Percentiles rank a stretch among this genome's conserved stretches.
phyloP scores from a whole-genome alignment of 352 stramenopile species.

The Phytophthora colocasiae region DNA sequence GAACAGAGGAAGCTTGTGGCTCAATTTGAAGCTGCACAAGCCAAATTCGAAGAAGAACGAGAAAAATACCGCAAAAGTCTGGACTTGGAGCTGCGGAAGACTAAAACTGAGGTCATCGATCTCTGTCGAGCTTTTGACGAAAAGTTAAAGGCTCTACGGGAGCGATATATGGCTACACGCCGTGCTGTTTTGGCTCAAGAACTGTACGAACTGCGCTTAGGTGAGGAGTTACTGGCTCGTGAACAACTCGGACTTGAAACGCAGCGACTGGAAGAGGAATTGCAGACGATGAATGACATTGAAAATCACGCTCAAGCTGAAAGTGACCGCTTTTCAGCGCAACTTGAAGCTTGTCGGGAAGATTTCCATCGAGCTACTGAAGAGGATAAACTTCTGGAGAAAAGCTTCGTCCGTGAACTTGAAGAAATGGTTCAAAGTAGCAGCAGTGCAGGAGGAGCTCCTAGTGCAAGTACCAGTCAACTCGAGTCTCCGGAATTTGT shows the following conservation, averaged over 20 bases:
- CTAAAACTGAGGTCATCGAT: conserved; percentile 82
- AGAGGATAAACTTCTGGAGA: conserved; percentile 74
- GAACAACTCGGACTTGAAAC: conserved; percentile 55
- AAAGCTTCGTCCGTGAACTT: conserved; percentile 67
- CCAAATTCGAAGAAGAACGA: conserved; percentile 86
- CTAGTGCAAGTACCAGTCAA: conserved; percentile 28
- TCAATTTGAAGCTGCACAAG: conserved; percentile 69
- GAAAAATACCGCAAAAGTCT: conserved; percentile 93
- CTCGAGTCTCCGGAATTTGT: conserved; percentile 62
- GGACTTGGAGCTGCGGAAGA: conserved; percentile 90
- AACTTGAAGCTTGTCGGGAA: conserved; percentile 66
- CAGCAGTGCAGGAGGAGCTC: conserved; percentile 18
- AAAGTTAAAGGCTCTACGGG: conserved; percentile 63
- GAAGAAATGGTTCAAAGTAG: conserved; percentile 68
- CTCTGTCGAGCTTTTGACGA: conserved; percentile 89
- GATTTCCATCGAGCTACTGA: conserved; percentile 74
- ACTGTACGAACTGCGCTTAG: conserved; percentile 73
- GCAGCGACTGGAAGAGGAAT: conserved; percentile 33
- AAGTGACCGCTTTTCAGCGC: conserved; percentile 53
- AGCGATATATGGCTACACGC: conserved; percentile 66
- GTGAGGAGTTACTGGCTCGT: conserved; percentile 54
- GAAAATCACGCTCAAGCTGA: conserved; percentile 46
- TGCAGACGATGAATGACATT: conserved; percentile 23
- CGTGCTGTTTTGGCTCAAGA: conserved; percentile 68
- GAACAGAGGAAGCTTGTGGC: conserved; percentile 80